Evolutionary conservation across 257 asterid species (phyloP), one percentile per base, ranked within the genome.

Genomic region (Mitragyna speciosa): DNA sequence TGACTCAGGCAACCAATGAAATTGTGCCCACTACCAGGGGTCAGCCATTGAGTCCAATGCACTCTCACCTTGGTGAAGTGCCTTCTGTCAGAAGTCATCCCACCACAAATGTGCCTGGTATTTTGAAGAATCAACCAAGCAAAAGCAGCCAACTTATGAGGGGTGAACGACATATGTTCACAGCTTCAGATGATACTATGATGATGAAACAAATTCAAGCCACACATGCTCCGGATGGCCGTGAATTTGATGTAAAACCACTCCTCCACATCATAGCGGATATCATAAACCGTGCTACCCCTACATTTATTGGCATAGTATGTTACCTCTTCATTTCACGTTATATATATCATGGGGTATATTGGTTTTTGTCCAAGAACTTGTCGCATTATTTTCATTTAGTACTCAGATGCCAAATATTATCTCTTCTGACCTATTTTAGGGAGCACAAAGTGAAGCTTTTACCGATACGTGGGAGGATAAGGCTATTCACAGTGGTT

Each of bases 251-350:
- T 9, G 92, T 92, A 59, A 87, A 70, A 63, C 89, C 93, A 2
- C 85, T 93, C 33, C 84, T 93, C 20, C 65, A 82, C 73, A 76
- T 91, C 41, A 33, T 91, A 43, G 97, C 91, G 89, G 92, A 91
- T 19, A 91, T 93, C 80, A 72, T 93, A 81, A 85, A 81, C 9
- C 91, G 80, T 73, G 88, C 87, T 15, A 80, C 43, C 81, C 85
- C 92, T 45, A 12, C 70, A 20, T 20, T 86, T 72, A 73, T 78
- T 73, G 81, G 76, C 45, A 49, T 36, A 3, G 75, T 81, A 77
- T 22, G 75, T 15, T 52, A 28, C 36, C 22, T 28, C 41, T 15
- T 28, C 70, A 1, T 63, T 63, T 63, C 36, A 63, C 4, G 28
- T 14, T 51, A 63, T 6, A 1, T 14, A 72, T 17, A 26, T 28